Percentiles rank a stretch among this genome's conserved stretches.
Conservation (phyloP, 2,329 filamentous ascomycete genomes). For the Trichoderma polysporum region DNA sequence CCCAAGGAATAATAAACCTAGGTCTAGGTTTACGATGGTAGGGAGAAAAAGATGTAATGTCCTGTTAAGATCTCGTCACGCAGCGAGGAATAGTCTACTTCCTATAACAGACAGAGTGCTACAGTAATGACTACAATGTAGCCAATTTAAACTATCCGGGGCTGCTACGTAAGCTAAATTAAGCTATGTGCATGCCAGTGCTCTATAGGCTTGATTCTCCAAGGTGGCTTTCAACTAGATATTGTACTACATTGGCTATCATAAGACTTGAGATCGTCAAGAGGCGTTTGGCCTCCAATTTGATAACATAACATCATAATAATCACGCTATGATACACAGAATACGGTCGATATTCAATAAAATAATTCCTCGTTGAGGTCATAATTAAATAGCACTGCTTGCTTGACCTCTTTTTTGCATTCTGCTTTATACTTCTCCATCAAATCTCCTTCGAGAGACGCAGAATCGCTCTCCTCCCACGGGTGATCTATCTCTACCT, state of each 20-base stretch:
- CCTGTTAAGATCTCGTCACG: background rate
- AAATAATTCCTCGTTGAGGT: too few species aligned
- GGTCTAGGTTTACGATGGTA: background rate
- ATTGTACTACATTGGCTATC: too few species aligned
- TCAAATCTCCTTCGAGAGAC: background rate
- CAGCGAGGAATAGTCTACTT: background rate
- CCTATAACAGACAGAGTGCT: background rate
- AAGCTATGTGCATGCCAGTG: background rate
- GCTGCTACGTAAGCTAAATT: background rate
- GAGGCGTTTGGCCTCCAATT: too few species aligned
- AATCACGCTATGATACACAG: too few species aligned
- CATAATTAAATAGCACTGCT: background rate
- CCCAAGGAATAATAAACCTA: background rate
- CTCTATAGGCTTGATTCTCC: background rate
- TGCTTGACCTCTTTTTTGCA: background rate
- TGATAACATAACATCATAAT: too few species aligned
- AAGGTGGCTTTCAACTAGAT: too few species aligned
- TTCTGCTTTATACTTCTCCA: background rate
- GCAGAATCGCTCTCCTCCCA: background rate
- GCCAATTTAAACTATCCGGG: background rate
- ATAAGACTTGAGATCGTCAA: too few species aligned
- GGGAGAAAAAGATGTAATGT: background rate
- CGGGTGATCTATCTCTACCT: slow-evolving; percentile 3
- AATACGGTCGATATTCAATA: too few species aligned
- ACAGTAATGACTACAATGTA: background rate